Conservation (phyloP, 2,329 filamentous ascomycete species). For the Colletotrichum incanum region DNA sequence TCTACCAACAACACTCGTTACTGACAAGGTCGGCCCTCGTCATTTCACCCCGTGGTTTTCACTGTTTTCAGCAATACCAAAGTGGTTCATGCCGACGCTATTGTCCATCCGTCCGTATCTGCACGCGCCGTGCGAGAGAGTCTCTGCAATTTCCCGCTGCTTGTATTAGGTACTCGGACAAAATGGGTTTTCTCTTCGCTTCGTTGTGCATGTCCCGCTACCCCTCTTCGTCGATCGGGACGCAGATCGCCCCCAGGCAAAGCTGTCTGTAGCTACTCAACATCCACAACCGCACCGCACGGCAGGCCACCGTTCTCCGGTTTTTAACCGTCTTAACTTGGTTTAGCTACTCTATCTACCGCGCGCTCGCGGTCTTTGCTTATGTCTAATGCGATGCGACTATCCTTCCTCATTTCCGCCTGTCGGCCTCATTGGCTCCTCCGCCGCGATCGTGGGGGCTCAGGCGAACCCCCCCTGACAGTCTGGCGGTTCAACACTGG, state of each 20-base stretch:
- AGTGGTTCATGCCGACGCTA: background rate
- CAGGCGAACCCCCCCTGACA: slow-evolving; percentile 12
- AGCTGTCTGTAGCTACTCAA: slow-evolving; percentile 14
- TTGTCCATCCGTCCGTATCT: background rate
- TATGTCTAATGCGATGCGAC: slow-evolving; percentile 29
- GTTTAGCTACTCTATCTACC: background rate
- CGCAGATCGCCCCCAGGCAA: slow-evolving; percentile 7
- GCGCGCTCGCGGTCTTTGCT: slow-evolving; percentile 29
- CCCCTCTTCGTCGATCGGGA: background rate
- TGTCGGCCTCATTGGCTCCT: slow-evolving; percentile 28
- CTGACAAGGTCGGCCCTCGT: background rate
- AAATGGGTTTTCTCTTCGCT: background rate
- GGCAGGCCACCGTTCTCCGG: background rate
- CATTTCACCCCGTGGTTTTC: background rate
- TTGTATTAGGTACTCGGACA: background rate
- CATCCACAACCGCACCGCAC: slow-evolving; percentile 2
- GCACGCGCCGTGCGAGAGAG: background rate
- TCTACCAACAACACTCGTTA: background rate
- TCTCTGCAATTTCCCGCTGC: background rate
- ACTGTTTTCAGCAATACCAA: background rate
- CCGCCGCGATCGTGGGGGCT: slow-evolving; percentile 28
- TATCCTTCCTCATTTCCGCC: slow-evolving; percentile 39
- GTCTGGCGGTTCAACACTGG: slow-evolving; percentile 18
- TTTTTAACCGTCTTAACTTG: background rate
- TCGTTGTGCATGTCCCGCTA: background rate